These are phyloP conservation scores for Heterobasidion irregulare DNA, from an alignment of 1,284 basidiomycete genomes.

Conservation along the genomic window DNA sequence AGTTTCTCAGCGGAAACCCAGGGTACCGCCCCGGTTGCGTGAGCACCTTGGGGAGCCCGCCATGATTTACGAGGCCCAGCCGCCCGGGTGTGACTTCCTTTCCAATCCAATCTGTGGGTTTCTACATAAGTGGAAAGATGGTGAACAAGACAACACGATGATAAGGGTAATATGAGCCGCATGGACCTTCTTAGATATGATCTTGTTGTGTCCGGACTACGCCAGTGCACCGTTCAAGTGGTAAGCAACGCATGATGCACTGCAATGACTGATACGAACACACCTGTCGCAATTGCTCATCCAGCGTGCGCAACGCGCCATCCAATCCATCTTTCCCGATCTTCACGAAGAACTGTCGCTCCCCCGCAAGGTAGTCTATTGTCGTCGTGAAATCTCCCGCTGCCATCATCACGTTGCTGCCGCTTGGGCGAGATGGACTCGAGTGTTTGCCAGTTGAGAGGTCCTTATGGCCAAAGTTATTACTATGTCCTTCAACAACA, in stretches of 20 bases:
- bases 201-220: conserved; percentile 42
- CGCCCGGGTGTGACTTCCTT: conserved; percentile 57
- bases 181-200: conserved; percentile 32
- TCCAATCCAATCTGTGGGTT: conserved; percentile 61
- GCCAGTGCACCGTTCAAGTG: too few species aligned
- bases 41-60: conserved; percentile 67
- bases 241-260: neutral
- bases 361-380: conserved; percentile 27
- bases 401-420: too few species aligned
- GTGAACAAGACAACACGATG: neutral
- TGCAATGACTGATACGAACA: neutral
- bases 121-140: conserved; percentile 19
- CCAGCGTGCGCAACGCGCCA: conserved; percentile 56
- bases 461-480: neutral
- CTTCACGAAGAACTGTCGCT: conserved; percentile 59
- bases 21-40: conserved; percentile 70
- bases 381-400: conserved; percentile 5
- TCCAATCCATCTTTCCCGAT: conserved; percentile 59
- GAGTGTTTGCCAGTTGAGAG: neutral
- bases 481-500: neutral
- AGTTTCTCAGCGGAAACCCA: conserved; percentile 64
- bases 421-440: too few species aligned
- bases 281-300: conserved; percentile 47
- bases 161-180: neutral
- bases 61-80: conserved; percentile 67